Evolutionary conservation across 2,329 filamentous ascomycete genomes (phyloP).

Genomic region (Calonectria henricotiae): DNA sequence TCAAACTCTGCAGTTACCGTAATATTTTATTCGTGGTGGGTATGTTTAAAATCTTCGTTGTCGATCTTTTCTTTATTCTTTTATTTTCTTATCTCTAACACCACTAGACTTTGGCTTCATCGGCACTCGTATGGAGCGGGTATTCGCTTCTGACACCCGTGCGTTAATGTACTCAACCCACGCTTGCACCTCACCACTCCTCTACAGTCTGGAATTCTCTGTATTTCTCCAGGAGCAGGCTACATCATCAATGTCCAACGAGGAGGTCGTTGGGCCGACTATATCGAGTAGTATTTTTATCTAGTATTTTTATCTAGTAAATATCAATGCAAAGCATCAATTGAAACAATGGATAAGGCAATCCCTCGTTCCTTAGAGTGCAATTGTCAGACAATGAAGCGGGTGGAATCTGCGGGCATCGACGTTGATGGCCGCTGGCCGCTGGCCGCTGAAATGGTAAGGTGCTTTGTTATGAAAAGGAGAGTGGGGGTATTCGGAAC

Average conservation of each 20-base stretch:
- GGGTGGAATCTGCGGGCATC: too few relatives aligned
- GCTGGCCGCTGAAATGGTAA: too few relatives aligned
- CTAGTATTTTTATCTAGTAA: too few relatives aligned
- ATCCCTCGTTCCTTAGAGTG: too few relatives aligned
- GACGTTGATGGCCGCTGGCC: too few relatives aligned
- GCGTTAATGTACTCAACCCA: conserved; percentile 18
- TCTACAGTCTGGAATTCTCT: neutral
- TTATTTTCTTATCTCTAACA: neutral
- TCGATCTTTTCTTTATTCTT: neutral
- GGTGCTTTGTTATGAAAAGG: too few relatives aligned
- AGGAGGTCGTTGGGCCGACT: conserved; percentile 2
- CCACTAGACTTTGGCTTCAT: neutral
- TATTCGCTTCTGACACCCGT: conserved; percentile 11
- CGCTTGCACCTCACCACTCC: conserved; percentile 16
- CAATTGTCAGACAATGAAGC: too few relatives aligned
- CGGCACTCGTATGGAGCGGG: conserved; percentile 8
- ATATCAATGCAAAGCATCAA: too few relatives aligned
- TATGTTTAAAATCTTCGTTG: too few relatives aligned
- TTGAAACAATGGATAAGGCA: too few relatives aligned
- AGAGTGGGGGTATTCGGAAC: too few relatives aligned
- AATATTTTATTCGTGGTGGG: conserved; percentile 9
- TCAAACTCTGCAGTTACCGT: neutral
- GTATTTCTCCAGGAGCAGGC: conserved; percentile 5
- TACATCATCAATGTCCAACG: neutral
- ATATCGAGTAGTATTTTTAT: neutral